Evolutionary conservation across 441 rosid genomes (phyloP).

Genomic region (Dalechampia spathulata): DNA sequence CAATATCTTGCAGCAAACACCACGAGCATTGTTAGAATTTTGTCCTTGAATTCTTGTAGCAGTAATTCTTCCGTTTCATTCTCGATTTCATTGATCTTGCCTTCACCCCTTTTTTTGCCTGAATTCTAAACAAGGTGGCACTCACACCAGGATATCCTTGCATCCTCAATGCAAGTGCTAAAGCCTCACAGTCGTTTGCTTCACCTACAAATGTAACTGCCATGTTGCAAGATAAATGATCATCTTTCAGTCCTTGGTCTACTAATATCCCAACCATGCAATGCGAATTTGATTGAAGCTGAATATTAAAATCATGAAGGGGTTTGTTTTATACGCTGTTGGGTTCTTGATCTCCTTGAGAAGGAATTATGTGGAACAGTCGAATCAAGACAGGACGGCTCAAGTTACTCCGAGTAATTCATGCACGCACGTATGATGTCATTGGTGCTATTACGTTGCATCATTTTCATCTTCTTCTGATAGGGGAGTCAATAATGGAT

Average conservation of each 20-base stretch:
- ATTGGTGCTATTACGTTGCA: background rate
- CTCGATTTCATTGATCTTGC: slow-evolving; percentile 2
- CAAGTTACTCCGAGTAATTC: background rate
- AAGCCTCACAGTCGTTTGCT: slow-evolving; percentile 32
- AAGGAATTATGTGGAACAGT: slow-evolving; percentile 18
- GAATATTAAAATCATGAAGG: background rate
- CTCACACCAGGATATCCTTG: slow-evolving; percentile 7
- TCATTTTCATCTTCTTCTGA: background rate
- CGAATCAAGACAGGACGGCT: background rate
- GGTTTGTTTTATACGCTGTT: background rate
- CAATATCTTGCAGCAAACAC: background rate
- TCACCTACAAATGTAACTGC: slow-evolving; percentile 27
- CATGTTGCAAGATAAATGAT: background rate
- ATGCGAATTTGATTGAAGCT: slow-evolving; percentile 10
- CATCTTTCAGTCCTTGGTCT: background rate
- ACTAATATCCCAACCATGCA: slow-evolving; percentile 24
- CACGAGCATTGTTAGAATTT: background rate
- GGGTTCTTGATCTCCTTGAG: background rate
- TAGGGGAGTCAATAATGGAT: slow-evolving; percentile 17
- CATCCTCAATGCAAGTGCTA: slow-evolving; percentile 25
- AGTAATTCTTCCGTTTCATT: slow-evolving; percentile 7
- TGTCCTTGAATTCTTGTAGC: slow-evolving; percentile 14
- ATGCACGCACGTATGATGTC: background rate
- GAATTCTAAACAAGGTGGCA: slow-evolving; percentile 7
- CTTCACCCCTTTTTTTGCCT: background rate